A percentile compares a stretch with the other conserved stretches of the same genome.
Evolutionary conservation across 805 yeast species (phyloP).

Genomic region (Lipomyces spencermartinsiae): DNA sequence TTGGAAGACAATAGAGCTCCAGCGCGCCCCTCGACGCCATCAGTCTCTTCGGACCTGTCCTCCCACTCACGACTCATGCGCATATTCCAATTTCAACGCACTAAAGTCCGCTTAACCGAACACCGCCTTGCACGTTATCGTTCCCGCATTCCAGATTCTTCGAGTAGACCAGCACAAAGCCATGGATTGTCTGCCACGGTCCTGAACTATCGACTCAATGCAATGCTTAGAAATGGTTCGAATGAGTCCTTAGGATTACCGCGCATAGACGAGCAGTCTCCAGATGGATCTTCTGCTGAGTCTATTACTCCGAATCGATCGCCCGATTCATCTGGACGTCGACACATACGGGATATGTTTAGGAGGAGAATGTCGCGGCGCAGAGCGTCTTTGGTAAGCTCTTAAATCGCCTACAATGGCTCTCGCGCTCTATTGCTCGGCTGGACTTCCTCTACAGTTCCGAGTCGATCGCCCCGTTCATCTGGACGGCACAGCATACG

Average conservation of each 20-base stretch:
- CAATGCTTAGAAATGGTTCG: conserved; percentile 3
- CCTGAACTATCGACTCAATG: conserved; percentile 5
- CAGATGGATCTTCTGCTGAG: conserved; percentile 7
- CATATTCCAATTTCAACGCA: conserved; percentile 9
- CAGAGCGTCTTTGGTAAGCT: background rate
- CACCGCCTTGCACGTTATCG: conserved; percentile 5
- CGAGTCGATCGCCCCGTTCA: background rate
- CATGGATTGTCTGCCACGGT: conserved; percentile 3
- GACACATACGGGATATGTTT: background rate
- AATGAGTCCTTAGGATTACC: conserved; percentile 5
- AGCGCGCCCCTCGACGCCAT: conserved; percentile 2
- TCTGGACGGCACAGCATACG: background rate
- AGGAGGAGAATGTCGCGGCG: background rate
- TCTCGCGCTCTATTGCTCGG: background rate
- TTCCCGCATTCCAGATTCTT: conserved; percentile 1
- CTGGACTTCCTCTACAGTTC: background rate
- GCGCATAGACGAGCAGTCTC: conserved; percentile 2
- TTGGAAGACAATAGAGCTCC: background rate
- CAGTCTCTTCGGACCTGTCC: background rate
- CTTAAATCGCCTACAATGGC: background rate
- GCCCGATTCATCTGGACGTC: background rate
- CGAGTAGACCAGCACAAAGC: conserved; percentile 3
- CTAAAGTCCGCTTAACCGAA: conserved; percentile 3
- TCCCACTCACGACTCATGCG: conserved; percentile 2
- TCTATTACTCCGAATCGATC: background rate